phyloP scores from a whole-genome alignment of 805 yeast genomes.

The Spathaspora girioi region DNA sequence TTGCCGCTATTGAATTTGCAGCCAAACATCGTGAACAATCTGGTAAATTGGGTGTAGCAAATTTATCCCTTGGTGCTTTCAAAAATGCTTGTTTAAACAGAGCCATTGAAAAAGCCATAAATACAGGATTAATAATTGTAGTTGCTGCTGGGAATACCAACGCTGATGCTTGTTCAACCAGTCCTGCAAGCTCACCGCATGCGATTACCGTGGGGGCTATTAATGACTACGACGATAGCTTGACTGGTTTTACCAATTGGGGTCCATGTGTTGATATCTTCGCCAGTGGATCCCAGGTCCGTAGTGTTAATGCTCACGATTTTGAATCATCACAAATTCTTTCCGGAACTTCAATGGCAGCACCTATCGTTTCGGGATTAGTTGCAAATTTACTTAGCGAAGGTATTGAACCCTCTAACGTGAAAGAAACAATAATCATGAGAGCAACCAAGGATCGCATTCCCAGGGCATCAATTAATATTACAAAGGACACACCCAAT shows the following conservation, averaged over 20 bases:
- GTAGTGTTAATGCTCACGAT: slow-evolving; percentile 30
- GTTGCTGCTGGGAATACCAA: slow-evolving; percentile 88
- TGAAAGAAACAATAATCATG: slow-evolving; percentile 41
- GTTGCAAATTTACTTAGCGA: slow-evolving; percentile 51
- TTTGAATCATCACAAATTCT: slow-evolving; percentile 26
- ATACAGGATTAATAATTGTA: slow-evolving; percentile 67
- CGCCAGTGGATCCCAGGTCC: slow-evolving; percentile 74
- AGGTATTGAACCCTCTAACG: slow-evolving; percentile 43
- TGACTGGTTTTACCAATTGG: slow-evolving; percentile 87
- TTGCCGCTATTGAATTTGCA: slow-evolving; percentile 65
- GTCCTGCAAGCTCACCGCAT: slow-evolving; percentile 75
- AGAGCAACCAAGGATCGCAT: slow-evolving; percentile 48
- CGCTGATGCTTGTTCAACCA: slow-evolving; percentile 73
- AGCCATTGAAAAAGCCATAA: slow-evolving; percentile 73
- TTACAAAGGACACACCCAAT: neutral
- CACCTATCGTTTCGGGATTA: slow-evolving; percentile 71
- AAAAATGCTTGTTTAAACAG: slow-evolving; percentile 63
- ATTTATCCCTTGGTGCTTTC: slow-evolving; percentile 76
- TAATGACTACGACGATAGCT: slow-evolving; percentile 64
- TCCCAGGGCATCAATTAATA: neutral
- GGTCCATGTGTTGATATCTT: slow-evolving; percentile 87
- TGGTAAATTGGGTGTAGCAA: slow-evolving; percentile 56
- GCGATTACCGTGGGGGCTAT: slow-evolving; percentile 88
- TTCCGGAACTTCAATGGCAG: slow-evolving; percentile 81
- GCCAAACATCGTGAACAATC: slow-evolving; percentile 49